These are phyloP conservation scores for Inonotus obliquus DNA, from an alignment of 1,284 basidiomycete genomes.

Conservation along the genomic window DNA sequence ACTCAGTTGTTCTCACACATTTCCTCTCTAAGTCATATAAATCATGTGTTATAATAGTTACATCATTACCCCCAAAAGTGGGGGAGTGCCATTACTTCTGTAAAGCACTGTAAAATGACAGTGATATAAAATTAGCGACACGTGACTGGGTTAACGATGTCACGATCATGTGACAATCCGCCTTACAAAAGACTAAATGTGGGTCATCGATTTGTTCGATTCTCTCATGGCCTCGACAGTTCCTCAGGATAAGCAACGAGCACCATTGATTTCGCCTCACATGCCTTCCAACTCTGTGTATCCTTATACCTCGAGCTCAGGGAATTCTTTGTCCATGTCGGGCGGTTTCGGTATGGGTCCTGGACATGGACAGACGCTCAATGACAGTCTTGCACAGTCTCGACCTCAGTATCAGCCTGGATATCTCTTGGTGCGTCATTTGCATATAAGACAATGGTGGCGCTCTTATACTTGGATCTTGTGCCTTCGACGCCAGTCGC, in stretches of 20 bases:
- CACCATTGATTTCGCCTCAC: neutral
- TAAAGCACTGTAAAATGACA: no score
- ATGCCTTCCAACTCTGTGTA: neutral
- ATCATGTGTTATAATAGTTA: no score
- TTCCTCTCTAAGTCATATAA: no score
- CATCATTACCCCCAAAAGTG: no score
- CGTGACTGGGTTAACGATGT: no score
- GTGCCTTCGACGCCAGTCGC: conserved; percentile 37
- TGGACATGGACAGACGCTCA: conserved; percentile 18
- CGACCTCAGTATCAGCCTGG: conserved; percentile 71
- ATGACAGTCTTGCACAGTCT: conserved; percentile 59
- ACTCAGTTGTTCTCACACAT: no score
- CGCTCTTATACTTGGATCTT: neutral
- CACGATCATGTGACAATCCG: no score
- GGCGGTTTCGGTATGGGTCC: neutral
- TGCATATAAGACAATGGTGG: conserved; percentile 10
- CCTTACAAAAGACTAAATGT: no score
- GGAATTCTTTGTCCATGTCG: neutral
- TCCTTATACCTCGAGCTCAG: neutral
- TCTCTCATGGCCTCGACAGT: neutral
- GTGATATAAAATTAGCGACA: no score
- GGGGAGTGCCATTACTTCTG: no score
- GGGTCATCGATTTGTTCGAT: no score
- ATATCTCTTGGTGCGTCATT: conserved; percentile 58
- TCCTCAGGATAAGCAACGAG: neutral